A percentile compares a stretch with the other conserved stretches of the same genome.
Conservation (phyloP, 352 stramenopile species). For the Pythium angustatum region DNA sequence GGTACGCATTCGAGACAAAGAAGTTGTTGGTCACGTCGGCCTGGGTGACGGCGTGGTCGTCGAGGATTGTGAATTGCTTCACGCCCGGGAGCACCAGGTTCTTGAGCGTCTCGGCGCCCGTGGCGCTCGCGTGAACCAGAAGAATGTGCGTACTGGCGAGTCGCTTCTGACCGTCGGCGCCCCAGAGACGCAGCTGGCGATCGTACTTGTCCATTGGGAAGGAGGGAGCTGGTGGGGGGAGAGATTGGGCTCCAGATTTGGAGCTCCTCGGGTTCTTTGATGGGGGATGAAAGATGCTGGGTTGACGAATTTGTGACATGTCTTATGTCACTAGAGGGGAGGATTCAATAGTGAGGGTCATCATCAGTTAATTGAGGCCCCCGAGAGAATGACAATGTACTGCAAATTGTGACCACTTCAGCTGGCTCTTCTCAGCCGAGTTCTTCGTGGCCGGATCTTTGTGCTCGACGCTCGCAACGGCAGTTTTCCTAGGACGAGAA, state of each 20-base stretch:
- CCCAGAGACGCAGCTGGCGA: conserved; percentile 98
- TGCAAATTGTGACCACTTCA: too few relatives aligned
- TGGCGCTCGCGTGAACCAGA: conserved; percentile 90
- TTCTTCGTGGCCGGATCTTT: conserved; percentile 18
- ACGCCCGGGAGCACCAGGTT: conserved; percentile 95
- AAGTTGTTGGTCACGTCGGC: conserved; percentile 93
- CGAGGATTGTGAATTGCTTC: conserved; percentile 92
- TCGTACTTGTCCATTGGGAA: conserved; percentile 95
- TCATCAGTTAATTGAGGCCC: background rate
- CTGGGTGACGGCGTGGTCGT: conserved; percentile 80
- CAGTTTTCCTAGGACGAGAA: too few relatives aligned
- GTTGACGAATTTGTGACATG: conserved; percentile 21
- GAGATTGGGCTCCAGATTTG: background rate
- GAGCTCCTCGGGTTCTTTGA: background rate
- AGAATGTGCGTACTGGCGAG: conserved; percentile 90
- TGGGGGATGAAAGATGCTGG: background rate
- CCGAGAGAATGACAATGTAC: background rate
- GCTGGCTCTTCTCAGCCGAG: too few relatives aligned
- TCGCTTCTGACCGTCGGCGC: conserved; percentile 90
- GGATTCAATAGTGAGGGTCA: background rate
- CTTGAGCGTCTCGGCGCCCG: conserved; percentile 97
- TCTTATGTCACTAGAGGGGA: conserved; percentile 1
- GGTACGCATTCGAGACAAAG: conserved; percentile 72
- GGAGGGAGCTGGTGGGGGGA: background rate
- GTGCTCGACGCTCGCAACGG: conserved; percentile 8